These are phyloP conservation scores for Lipomyces sp. DNA, from an alignment of 805 yeast species.

Conservation along the genomic window DNA sequence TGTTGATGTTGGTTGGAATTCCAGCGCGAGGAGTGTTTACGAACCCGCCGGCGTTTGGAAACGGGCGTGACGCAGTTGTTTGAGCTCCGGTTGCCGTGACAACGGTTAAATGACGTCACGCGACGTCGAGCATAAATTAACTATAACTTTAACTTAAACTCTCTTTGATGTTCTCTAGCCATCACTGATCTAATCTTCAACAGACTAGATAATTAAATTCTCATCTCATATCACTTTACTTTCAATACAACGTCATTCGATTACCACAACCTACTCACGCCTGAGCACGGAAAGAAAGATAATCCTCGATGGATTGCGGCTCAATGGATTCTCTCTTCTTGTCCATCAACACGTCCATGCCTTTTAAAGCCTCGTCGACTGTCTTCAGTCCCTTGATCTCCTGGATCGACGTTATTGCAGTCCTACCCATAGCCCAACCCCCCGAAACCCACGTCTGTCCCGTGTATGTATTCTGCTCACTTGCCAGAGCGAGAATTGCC, in stretches of 20 bases:
- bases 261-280: slow-evolving; percentile 1
- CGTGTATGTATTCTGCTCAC: background rate
- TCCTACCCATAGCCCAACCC: background rate
- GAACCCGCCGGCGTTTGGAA: background rate
- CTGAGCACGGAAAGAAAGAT: background rate
- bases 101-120: background rate
- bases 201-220: too few species aligned
- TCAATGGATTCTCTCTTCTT: background rate
- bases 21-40: background rate
- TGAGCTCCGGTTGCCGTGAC: slow-evolving; percentile 13
- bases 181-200: background rate
- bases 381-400: slow-evolving; percentile 2
- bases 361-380: background rate
- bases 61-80: slow-evolving; percentile 18
- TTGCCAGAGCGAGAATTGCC: slow-evolving; percentile 1
- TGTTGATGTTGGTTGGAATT: background rate
- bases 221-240: too few species aligned
- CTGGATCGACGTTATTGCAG: background rate
- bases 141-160: too few species aligned
- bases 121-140: too few species aligned
- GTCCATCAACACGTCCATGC: slow-evolving; percentile 1
- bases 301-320: slow-evolving; percentile 3
- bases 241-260: background rate
- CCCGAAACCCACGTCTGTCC: slow-evolving; percentile 1
- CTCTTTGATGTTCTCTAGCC: too few species aligned